Percentiles rank a stretch among this genome's conserved stretches.
These are phyloP conservation scores for Trichosporon asahii DNA, from an alignment of 1,284 basidiomycete species.

Conservation along the genomic window DNA sequence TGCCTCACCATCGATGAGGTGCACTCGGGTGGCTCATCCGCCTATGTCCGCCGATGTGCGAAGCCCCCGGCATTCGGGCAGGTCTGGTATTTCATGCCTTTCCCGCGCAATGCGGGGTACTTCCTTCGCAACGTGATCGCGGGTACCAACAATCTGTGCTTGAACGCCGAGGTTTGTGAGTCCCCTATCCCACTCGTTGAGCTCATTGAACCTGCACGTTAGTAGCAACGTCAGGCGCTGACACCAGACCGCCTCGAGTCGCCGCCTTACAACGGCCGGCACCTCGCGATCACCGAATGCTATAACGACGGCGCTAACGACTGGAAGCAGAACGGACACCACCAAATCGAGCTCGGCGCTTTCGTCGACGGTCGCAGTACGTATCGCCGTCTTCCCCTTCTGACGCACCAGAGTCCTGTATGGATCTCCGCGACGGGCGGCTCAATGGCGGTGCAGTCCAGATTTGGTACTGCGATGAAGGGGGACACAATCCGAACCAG, in stretches of 20 bases:
- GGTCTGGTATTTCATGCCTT: background rate
- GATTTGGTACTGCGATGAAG: slow-evolving; percentile 13
- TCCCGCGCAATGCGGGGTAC: background rate
- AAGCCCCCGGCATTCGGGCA: background rate
- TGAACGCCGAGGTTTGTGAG: background rate
- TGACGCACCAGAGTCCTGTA: slow-evolving; percentile 3
- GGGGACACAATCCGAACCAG: slow-evolving; percentile 11
- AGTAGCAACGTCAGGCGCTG: too few species aligned
- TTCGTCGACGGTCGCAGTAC: background rate
- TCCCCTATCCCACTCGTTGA: background rate
- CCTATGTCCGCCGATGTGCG: background rate
- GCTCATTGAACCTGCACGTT: too few species aligned
- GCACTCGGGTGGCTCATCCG: background rate
- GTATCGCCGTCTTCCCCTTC: background rate
- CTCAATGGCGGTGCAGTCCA: slow-evolving; percentile 14
- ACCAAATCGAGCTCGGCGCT: background rate
- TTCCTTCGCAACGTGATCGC: background rate
- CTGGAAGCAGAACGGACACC: background rate
- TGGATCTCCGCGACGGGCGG: slow-evolving; percentile 13
- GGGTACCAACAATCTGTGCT: background rate
- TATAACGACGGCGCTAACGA: background rate
- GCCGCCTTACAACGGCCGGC: background rate
- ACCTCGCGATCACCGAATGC: background rate
- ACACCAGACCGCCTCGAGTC: background rate
- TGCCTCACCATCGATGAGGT: background rate